Conservation (phyloP, 192 early-diverging fungal genomes). For the Coemansia sp. region DNA sequence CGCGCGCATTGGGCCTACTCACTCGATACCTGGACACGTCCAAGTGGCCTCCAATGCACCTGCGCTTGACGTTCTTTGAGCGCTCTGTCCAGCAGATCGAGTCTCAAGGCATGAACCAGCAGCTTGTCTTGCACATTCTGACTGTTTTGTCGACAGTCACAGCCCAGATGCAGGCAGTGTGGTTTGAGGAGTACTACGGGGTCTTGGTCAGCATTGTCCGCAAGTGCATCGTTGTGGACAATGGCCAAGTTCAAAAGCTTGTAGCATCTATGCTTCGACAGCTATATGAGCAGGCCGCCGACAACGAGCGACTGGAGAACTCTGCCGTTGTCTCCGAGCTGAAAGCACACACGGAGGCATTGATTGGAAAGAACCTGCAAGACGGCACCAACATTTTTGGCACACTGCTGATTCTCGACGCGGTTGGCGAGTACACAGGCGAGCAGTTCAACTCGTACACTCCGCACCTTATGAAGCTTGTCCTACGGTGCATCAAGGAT, state of each 20-base stretch:
- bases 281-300: constrained; percentile 60
- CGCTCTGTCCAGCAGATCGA: constrained; percentile 51
- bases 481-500: constrained; percentile 84
- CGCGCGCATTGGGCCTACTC: constrained; percentile 37
- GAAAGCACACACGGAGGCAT: constrained; percentile 59
- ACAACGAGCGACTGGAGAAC: constrained; percentile 40
- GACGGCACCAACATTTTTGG: constrained; percentile 64
- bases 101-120: constrained; percentile 47
- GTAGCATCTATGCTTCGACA: constrained; percentile 69
- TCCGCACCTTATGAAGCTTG: constrained; percentile 73
- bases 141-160: constrained; percentile 44
- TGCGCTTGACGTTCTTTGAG: constrained; percentile 50
- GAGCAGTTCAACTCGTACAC: constrained; percentile 72
- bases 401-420: constrained; percentile 66
- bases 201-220: constrained; percentile 32
- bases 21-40: constrained; percentile 34
- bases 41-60: constrained; percentile 44
- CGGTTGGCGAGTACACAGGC: constrained; percentile 58
- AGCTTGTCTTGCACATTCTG: constrained; percentile 48
- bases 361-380: constrained; percentile 66
- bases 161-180: constrained; percentile 44
- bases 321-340: constrained; percentile 50
- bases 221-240: constrained; percentile 66
- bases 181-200: constrained; percentile 53
- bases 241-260: constrained; percentile 65